These are phyloP conservation scores for Lecanosticta acicola DNA, from an alignment of 2,329 filamentous ascomycete genomes.

Conservation along the genomic window DNA sequence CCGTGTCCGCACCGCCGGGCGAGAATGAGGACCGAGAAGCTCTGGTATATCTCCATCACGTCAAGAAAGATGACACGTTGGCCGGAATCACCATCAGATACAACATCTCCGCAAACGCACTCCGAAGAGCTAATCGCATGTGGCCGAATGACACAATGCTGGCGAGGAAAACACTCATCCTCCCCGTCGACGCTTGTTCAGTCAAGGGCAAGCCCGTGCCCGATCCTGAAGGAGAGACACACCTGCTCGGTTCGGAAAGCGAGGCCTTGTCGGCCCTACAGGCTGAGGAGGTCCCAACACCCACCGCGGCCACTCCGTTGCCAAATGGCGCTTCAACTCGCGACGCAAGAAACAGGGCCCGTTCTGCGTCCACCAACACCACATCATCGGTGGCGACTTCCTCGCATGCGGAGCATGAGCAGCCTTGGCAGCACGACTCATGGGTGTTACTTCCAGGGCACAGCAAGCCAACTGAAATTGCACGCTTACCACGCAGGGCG, in stretches of 20 bases:
- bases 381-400: conserved; percentile 33
- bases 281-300: conserved; percentile 34
- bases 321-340: conserved; percentile 14
- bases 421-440: conserved; percentile 76
- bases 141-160: conserved; percentile 94
- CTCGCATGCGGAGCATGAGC: conserved; percentile 51
- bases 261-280: conserved; percentile 27
- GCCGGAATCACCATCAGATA: conserved; percentile 88
- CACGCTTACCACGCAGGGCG: conserved; percentile 69
- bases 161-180: conserved; percentile 68
- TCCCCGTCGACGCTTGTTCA: conserved; percentile 86
- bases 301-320: conserved; percentile 28
- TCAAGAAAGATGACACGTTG: conserved; percentile 77
- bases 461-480: conserved; percentile 72
- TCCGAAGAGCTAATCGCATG: conserved; percentile 83
- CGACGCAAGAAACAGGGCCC: conserved; percentile 32
- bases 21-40: conserved; percentile 65
- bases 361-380: conserved; percentile 33
- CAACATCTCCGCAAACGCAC: conserved; percentile 73
- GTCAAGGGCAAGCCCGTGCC: conserved; percentile 63
- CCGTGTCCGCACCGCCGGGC: conserved; percentile 44
- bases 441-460: conserved; percentile 78
- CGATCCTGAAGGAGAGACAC: conserved; percentile 29
- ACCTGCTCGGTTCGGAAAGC: conserved; percentile 29
- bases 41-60: conserved; percentile 84